Evolutionary conservation across 1,284 basidiomycete species (phyloP), one percentile per base, ranked within the genome.

Genomic region (Sanghuangporus weigelae): DNA sequence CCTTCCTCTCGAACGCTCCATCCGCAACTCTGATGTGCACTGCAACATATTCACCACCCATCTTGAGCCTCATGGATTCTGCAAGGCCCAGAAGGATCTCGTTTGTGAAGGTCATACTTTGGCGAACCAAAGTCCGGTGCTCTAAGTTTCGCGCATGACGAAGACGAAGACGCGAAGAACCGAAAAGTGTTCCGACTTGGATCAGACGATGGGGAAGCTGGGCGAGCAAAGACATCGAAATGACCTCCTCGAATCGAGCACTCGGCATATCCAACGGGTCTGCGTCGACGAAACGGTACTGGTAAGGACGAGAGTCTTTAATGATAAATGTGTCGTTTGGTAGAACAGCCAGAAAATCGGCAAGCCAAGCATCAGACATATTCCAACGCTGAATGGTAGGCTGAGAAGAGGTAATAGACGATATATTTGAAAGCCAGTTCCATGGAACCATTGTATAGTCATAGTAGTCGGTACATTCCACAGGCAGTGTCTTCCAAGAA

Each of bases 11-110:
- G 72, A 92, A 93, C 4, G 74, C 69, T 1, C 87, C 86, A 67
- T 92, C 88, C 6, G 84, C 84, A 3, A 90, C 69, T 10, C 91
- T 83, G 1, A 92, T 71, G 68, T 92, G 90, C 4, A 81, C 80
- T 1, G 82, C 86, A 26, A 89, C 70, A 68, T 86, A 93, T 6
- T 69, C 56, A 12, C 78, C 77, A n/a, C 82, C 83, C 12, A 92
- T 75, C 14, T 68, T 71, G 2, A 67, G 67, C 10, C 72, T 71
- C 21, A 89, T 83, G 6, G 69, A 68, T 38, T 76, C 69, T 5
- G 81, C 79, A 10, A 76, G 73, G 16, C 68, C 62, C 10, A 75
- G 68, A 12, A 90, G 75, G n/a, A 75, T 69, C 2, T 77, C 71
- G 67, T 87, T 84, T 12, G 73, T 69, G 67, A 85, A 80, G 6